phyloP scores from a whole-genome alignment of 352 stramenopile species.

The Pythium biforme region DNA sequence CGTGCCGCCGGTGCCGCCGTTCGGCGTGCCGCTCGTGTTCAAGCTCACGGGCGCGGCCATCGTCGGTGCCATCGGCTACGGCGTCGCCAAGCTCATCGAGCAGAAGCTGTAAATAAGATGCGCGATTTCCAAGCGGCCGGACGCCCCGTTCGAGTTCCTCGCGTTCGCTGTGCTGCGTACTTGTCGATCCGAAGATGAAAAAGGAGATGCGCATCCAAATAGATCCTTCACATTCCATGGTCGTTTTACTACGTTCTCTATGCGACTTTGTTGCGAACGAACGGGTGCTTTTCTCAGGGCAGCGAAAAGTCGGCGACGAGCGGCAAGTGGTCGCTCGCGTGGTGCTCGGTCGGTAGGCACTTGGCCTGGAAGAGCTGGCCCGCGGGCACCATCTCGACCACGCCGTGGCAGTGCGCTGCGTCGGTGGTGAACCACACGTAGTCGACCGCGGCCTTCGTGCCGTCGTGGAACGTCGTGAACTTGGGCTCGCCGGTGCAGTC shows the following conservation, averaged over 20 bases:
- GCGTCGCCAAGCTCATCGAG: conserved; percentile 56
- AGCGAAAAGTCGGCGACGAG: conserved; percentile 65
- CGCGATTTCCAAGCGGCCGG: too few relatives aligned
- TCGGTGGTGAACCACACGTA: conserved; percentile 66
- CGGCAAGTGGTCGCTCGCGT: conserved; percentile 66
- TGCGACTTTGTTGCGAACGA: not conserved
- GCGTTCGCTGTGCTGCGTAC: not conserved
- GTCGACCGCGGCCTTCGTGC: conserved; percentile 58
- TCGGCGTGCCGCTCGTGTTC: conserved; percentile 67
- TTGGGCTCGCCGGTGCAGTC: conserved; percentile 60
- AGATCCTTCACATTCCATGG: conserved; percentile 7
- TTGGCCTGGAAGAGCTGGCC: conserved; percentile 49
- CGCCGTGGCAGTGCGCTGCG: conserved; percentile 56
- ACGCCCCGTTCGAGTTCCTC: too few relatives aligned
- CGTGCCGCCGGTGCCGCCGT: conserved; percentile 66
- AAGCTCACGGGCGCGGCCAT: conserved; percentile 53
- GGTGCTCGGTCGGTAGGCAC: conserved; percentile 48
- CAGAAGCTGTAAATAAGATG: conserved; percentile 20
- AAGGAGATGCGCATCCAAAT: conserved; percentile 5
- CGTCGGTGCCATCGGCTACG: conserved; percentile 60
- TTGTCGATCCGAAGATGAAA: not conserved
- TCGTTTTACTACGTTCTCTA: not conserved
- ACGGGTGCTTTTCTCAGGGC: not conserved
- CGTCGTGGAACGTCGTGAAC: conserved; percentile 69
- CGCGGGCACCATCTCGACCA: conserved; percentile 59